These are phyloP conservation scores for Fistulinella cinereoalba DNA, from an alignment of 1,284 basidiomycete species.

Conservation along the genomic window DNA sequence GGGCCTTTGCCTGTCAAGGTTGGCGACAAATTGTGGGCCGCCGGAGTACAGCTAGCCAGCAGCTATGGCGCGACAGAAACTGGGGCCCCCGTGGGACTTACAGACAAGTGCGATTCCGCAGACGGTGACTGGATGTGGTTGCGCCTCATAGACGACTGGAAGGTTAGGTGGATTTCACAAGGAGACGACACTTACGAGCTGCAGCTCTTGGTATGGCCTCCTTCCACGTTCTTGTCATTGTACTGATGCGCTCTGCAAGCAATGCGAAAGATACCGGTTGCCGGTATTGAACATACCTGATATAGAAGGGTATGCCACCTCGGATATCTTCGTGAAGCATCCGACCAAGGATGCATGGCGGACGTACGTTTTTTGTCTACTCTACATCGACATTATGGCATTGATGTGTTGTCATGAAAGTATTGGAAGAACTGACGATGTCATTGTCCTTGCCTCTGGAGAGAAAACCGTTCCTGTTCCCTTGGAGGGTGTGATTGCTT, in stretches of 20 bases:
- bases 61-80: constrained; percentile 32
- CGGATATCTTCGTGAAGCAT: constrained; percentile 31
- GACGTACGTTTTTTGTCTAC: constrained; percentile 19
- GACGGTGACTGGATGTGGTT: constrained; percentile 36
- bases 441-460: constrained; percentile 19
- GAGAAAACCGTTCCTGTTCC: constrained; percentile 25
- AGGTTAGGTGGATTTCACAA: constrained; percentile 29
- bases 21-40: constrained; percentile 19
- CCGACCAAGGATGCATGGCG: constrained; percentile 30
- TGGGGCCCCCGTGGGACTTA: constrained; percentile 7
- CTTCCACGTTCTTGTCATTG: rapidly evolving
- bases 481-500: constrained; percentile 18
- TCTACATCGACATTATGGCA: too few relatives aligned
- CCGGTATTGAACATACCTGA: constrained; percentile 35
- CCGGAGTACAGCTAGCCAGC: constrained; percentile 17
- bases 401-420: too few relatives aligned
- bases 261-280: constrained; percentile 14
- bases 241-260: constrained; percentile 9
- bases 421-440: constrained; percentile 28
- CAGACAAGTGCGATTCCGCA: constrained; percentile 7
- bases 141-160: constrained; percentile 14
- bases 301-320: constrained; percentile 28
- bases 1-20: constrained; percentile 24
- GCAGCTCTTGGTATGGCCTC: constrained; percentile 30
- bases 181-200: constrained; percentile 34